Conservation (phyloP, 768 basidiomycete species). For the Cyclocybe cylindracea region DNA sequence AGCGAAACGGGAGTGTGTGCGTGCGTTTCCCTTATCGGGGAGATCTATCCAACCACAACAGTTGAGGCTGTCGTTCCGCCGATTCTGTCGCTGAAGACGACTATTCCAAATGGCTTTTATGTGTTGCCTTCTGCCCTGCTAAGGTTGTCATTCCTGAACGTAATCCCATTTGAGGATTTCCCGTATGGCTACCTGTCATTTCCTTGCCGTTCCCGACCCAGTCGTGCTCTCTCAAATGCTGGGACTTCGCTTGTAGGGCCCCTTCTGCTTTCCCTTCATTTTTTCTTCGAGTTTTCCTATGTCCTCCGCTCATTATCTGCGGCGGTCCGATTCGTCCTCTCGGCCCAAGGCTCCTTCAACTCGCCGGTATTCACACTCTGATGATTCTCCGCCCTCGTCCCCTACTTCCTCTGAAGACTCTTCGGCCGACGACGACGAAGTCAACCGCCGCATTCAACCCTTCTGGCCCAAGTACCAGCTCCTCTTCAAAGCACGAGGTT, state of each 20-base stretch:
- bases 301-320: too few species aligned
- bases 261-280: not conserved
- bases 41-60: conserved; percentile 29
- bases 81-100: conserved; percentile 30
- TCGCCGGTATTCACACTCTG: conserved; percentile 2
- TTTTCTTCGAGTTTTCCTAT: not conserved
- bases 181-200: conserved; percentile 13
- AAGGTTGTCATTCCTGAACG: conserved; percentile 28
- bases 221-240: conserved; percentile 11
- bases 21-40: conserved; percentile 30
- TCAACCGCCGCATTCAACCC: conserved; percentile 60
- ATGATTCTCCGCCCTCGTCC: conserved; percentile 31
- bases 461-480: conserved; percentile 59
- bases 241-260: not conserved
- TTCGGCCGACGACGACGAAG: conserved; percentile 58
- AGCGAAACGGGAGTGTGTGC: conserved; percentile 16
- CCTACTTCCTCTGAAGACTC: conserved; percentile 45
- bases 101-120: conserved; percentile 30
- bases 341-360: conserved; percentile 3
- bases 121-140: conserved; percentile 28
- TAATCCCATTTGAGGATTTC: conserved; percentile 20
- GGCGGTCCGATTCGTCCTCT: conserved; percentile 5
- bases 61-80: conserved; percentile 31
- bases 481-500: conserved; percentile 51
- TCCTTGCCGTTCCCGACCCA: conserved; percentile 7